Evolutionary conservation across 2,329 filamentous ascomycete species (phyloP).

Genomic region (Fonsecaea pedrosoi): DNA sequence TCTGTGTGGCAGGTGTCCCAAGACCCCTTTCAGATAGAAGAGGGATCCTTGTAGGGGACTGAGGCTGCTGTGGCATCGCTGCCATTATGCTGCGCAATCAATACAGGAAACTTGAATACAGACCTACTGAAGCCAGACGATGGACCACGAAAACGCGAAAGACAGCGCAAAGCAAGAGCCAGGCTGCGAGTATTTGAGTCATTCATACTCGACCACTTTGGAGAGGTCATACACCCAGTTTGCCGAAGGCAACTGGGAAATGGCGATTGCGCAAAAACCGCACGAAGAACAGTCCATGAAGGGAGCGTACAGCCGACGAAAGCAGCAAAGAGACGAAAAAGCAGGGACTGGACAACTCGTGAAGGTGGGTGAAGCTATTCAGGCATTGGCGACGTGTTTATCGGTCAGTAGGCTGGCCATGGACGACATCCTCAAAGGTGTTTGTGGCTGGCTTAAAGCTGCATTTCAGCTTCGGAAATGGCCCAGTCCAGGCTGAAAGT

Average conservation of each 20-base stretch:
- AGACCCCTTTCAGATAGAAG: slow-evolving; percentile 11
- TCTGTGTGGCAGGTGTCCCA: slow-evolving; percentile 9
- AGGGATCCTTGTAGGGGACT: slow-evolving; percentile 17
- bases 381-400: slow-evolving; percentile 13
- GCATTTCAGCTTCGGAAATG: slow-evolving; percentile 7
- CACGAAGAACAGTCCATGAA: not conserved
- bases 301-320: not conserved
- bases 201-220: not conserved
- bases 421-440: not conserved
- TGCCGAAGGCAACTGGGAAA: not conserved
- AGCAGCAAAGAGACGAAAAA: not conserved
- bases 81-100: slow-evolving; percentile 13
- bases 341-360: not conserved
- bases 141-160: not conserved
- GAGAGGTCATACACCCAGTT: not conserved
- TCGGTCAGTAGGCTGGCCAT: not conserved
- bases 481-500: not conserved
- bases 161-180: not conserved
- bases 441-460: slow-evolving; percentile 17
- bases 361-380: slow-evolving; percentile 6
- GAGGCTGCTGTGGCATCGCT: not conserved
- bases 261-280: not conserved
- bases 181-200: slow-evolving; percentile 1
- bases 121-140: not conserved
- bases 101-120: not conserved